A percentile compares a stretch with the other conserved stretches of the same genome.
These are phyloP conservation scores for Microcyclosporella mali DNA, from an alignment of 2,329 filamentous ascomycete genomes.

Conservation along the genomic window DNA sequence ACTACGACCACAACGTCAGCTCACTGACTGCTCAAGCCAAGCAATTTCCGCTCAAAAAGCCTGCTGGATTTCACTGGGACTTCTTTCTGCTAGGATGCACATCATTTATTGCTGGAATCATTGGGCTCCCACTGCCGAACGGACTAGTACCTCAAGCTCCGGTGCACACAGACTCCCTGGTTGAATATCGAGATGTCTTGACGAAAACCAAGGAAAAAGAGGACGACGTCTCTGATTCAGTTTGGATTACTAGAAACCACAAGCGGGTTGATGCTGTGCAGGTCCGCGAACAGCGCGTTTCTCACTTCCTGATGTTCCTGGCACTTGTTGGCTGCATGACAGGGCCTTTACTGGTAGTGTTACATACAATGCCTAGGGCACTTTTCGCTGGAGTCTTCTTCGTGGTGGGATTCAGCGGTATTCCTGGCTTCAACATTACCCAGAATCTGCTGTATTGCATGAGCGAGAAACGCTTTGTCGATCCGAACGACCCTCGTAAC, in stretches of 20 bases:
- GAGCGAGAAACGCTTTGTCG: slow-evolving; percentile 43
- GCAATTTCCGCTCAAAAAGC: slow-evolving; percentile 52
- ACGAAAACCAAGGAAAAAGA: slow-evolving; percentile 41
- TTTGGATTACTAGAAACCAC: slow-evolving; percentile 36
- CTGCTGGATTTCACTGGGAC: slow-evolving; percentile 57
- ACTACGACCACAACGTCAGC: slow-evolving; percentile 53
- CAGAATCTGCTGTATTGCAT: slow-evolving; percentile 46
- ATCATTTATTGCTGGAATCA: slow-evolving; percentile 50
- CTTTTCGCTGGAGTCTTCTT: slow-evolving; percentile 54
- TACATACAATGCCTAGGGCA: slow-evolving; percentile 50
- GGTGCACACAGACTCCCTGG: slow-evolving; percentile 52
- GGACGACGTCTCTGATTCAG: slow-evolving; percentile 30
- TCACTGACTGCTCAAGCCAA: slow-evolving; percentile 52
- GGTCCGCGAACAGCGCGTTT: slow-evolving; percentile 53
- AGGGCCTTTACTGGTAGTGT: slow-evolving; percentile 47
- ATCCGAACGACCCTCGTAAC: slow-evolving; percentile 43
- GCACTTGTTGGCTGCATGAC: slow-evolving; percentile 53
- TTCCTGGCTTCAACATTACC: slow-evolving; percentile 50
- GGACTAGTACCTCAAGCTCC: slow-evolving; percentile 56
- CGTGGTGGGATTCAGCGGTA: slow-evolving; percentile 49
- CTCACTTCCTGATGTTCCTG: slow-evolving; percentile 51
- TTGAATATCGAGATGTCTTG: slow-evolving; percentile 36
- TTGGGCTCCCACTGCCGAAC: slow-evolving; percentile 53
- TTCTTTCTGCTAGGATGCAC: slow-evolving; percentile 53
- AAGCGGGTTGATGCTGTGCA: slow-evolving; percentile 41